These are phyloP conservation scores for Zizania latifolia DNA, from an alignment of 176 grass and related monocot species.

Conservation along the genomic window DNA sequence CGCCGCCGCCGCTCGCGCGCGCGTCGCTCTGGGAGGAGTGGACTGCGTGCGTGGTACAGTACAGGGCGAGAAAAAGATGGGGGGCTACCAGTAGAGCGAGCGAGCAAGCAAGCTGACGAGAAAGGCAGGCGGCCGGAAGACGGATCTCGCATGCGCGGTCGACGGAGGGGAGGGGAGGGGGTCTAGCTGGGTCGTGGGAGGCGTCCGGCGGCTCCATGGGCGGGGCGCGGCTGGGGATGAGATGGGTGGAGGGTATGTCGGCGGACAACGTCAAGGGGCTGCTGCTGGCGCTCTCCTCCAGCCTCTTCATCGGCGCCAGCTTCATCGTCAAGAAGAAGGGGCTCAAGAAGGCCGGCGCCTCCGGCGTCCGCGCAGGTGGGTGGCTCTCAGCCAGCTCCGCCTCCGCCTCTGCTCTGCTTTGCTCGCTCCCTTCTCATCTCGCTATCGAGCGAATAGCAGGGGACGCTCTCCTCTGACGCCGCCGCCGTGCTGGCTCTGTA, in stretches of 20 bases:
- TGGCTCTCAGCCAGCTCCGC: not conserved
- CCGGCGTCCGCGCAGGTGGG: slow-evolving; percentile 85
- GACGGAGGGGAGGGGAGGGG: not conserved
- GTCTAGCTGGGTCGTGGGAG: not conserved
- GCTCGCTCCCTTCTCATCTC: not conserved
- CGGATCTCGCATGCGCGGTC: slow-evolving; percentile 49
- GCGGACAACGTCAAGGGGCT: slow-evolving; percentile 96
- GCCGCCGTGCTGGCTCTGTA: not conserved
- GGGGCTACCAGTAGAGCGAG: not conserved
- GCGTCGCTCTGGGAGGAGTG: not conserved
- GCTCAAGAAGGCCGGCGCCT: slow-evolving; percentile 87
- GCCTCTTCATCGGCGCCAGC: slow-evolving; percentile 93
- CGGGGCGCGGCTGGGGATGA: slow-evolving; percentile 34
- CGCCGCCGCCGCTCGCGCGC: slow-evolving; percentile 21
- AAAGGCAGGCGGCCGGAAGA: not conserved
- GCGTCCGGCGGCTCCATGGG: slow-evolving; percentile 8
- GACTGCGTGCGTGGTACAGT: not conserved
- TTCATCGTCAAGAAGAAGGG: slow-evolving; percentile 99
- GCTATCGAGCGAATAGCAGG: not conserved
- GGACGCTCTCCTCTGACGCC: not conserved
- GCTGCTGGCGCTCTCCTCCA: slow-evolving; percentile 86
- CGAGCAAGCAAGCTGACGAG: not conserved
- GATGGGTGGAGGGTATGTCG: slow-evolving; percentile 92
- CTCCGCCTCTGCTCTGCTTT: not conserved
- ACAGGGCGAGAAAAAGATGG: not conserved